A percentile compares a stretch with the other conserved stretches of the same genome.
These are phyloP conservation scores for Chenopodium suecicum DNA, from an alignment of 148 eudicot genomes.

Conservation along the genomic window DNA sequence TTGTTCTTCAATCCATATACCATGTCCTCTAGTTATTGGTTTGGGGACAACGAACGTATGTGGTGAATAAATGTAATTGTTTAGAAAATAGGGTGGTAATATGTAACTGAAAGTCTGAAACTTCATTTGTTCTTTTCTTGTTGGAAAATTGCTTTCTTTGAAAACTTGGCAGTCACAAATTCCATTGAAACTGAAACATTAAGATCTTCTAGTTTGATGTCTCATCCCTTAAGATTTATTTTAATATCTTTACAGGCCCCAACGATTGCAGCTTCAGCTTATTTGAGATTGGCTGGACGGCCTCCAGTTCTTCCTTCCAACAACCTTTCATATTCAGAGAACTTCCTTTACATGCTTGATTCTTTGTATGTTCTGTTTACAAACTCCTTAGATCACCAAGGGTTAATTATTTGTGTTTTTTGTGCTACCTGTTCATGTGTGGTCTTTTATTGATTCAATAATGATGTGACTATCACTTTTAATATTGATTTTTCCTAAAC, in stretches of 20 bases:
- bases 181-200: neutral
- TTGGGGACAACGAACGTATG: neutral
- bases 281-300: slow-evolving; percentile 95
- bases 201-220: neutral
- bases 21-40: neutral
- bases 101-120: neutral
- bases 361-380: slow-evolving; percentile 67
- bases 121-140: neutral
- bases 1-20: neutral
- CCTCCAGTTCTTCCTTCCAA: slow-evolving; percentile 93
- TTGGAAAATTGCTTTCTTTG: neutral
- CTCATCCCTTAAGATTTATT: slow-evolving; percentile 3
- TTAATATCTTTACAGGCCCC: slow-evolving; percentile 60
- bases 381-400: slow-evolving; percentile 3
- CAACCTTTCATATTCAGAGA: slow-evolving; percentile 93
- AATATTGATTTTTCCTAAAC: neutral
- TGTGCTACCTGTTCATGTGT: slow-evolving; percentile 7
- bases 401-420: neutral
- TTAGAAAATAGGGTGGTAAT: neutral
- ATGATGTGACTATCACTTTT: neutral
- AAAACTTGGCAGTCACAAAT: neutral
- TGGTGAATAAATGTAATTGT: neutral
- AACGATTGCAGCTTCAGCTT: slow-evolving; percentile 96
- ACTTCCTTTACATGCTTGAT: slow-evolving; percentile 96
- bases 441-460: neutral